Conservation (phyloP, 2,329 filamentous ascomycete species). For the Aspergillus terreus region DNA sequence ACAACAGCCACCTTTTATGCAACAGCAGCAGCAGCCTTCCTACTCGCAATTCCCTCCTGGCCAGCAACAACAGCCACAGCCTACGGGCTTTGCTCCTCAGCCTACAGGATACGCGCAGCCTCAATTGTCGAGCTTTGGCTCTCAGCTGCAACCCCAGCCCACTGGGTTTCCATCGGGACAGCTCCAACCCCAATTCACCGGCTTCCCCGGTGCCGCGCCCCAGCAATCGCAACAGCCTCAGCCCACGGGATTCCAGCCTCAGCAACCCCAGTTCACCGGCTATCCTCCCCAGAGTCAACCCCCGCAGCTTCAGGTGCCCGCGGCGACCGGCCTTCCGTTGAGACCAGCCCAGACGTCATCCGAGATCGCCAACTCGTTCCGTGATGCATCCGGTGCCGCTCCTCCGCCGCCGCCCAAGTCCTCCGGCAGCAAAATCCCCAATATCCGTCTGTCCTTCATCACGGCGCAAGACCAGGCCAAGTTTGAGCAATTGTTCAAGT, state of each 20-base stretch:
- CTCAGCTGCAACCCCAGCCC: slow-evolving; percentile 61
- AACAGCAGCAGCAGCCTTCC: slow-evolving; percentile 51
- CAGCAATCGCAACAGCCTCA: slow-evolving; percentile 45
- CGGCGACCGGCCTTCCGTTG: slow-evolving; percentile 44
- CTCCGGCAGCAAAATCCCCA: slow-evolving; percentile 73
- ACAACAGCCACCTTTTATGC: slow-evolving; percentile 55
- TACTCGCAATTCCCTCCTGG: slow-evolving; percentile 37
- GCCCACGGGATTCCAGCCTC: slow-evolving; percentile 36
- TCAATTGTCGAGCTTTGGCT: slow-evolving; percentile 52
- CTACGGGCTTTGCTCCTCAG: slow-evolving; percentile 53
- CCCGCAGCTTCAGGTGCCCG: slow-evolving; percentile 39
- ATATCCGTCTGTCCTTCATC: slow-evolving; percentile 91
- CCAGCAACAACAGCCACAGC: slow-evolving; percentile 43
- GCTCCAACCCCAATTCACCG: slow-evolving; percentile 46
- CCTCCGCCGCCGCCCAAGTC: slow-evolving; percentile 61
- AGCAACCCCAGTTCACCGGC: slow-evolving; percentile 60
- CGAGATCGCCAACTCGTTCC: slow-evolving; percentile 63
- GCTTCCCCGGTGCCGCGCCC: slow-evolving; percentile 40
- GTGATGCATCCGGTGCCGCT: slow-evolving; percentile 45
- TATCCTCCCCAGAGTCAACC: slow-evolving; percentile 46
- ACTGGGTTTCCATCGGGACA: slow-evolving; percentile 59
- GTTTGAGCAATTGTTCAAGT: slow-evolving; percentile 97
- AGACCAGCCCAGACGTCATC: slow-evolving; percentile 61
- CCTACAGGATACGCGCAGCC: slow-evolving; percentile 51
- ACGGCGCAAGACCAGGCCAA: slow-evolving; percentile 92